Conservation (phyloP, 129 eudicot genomes). For the Flaveria sonorensis region DNA sequence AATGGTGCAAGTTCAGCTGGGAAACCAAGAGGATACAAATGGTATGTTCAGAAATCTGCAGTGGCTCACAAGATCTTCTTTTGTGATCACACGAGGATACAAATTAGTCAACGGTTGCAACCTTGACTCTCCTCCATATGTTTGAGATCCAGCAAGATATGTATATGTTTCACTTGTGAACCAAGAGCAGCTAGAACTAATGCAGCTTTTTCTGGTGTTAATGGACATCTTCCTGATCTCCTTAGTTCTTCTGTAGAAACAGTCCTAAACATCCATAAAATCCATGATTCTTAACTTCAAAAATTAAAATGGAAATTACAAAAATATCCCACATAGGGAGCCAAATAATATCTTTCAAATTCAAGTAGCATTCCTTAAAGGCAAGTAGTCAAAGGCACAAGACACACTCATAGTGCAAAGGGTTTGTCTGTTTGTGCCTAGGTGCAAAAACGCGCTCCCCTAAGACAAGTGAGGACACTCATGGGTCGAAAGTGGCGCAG, state of each 20-base stretch:
- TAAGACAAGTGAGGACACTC: constrained; percentile 7
- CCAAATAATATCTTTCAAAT: background rate
- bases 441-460: no score
- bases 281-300: no score
- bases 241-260: constrained; percentile 66
- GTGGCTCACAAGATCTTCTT: no score
- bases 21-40: no score
- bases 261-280: constrained; percentile 43
- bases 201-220: constrained; percentile 96
- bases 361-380: no score
- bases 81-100: constrained; percentile 71
- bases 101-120: constrained; percentile 61
- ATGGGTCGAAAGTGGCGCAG: no score
- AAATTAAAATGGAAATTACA: no score
- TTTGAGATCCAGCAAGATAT: constrained; percentile 83
- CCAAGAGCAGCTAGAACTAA: constrained; percentile 78
- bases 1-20: constrained; percentile 81
- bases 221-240: constrained; percentile 75
- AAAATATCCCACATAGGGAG: background rate
- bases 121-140: constrained; percentile 76
- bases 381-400: no score
- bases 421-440: no score
- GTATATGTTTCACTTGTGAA: constrained; percentile 54
- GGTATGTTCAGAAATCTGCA: no score
- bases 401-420: no score